phyloP scores from a whole-genome alignment of 2,329 filamentous ascomycete genomes.

The Aureobasidium sp. region DNA sequence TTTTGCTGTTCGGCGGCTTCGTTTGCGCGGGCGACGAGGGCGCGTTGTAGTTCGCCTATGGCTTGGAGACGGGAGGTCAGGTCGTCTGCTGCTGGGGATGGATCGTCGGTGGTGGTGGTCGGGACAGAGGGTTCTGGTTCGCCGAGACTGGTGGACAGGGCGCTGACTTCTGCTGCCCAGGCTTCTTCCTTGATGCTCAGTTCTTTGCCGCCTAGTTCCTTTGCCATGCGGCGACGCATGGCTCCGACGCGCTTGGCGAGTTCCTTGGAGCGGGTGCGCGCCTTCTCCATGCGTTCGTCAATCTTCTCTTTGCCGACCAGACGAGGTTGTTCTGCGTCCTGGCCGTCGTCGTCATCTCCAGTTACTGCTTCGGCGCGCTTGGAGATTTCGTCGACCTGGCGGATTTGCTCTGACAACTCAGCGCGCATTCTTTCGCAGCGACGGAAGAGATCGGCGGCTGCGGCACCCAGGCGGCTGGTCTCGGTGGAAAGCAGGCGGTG shows the following conservation, averaged over 20 bases:
- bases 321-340: conserved; percentile 11
- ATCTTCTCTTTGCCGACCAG: conserved; percentile 43
- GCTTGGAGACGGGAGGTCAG: conserved; percentile 21
- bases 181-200: conserved; percentile 55
- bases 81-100: not conserved
- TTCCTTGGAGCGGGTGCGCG: conserved; percentile 49
- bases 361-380: conserved; percentile 60
- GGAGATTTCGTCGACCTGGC: conserved; percentile 58
- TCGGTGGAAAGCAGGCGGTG: conserved; percentile 66
- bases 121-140: not conserved
- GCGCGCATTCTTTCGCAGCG: conserved; percentile 61
- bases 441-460: conserved; percentile 66
- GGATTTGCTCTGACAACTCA: conserved; percentile 62
- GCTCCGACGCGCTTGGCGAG: conserved; percentile 55
- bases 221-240: conserved; percentile 44
- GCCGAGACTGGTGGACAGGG: conserved; percentile 33
- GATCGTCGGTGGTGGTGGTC: not conserved
- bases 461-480: conserved; percentile 60
- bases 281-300: conserved; percentile 50
- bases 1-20: conserved; percentile 24
- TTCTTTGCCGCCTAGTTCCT: conserved; percentile 44
- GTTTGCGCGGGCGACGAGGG: conserved; percentile 24
- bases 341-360: conserved; percentile 48
- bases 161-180: conserved; percentile 52
- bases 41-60: conserved; percentile 24